Evolutionary conservation across 2,329 filamentous ascomycete genomes (phyloP).

Genomic region (Pseudogymnoascus pannorum): DNA sequence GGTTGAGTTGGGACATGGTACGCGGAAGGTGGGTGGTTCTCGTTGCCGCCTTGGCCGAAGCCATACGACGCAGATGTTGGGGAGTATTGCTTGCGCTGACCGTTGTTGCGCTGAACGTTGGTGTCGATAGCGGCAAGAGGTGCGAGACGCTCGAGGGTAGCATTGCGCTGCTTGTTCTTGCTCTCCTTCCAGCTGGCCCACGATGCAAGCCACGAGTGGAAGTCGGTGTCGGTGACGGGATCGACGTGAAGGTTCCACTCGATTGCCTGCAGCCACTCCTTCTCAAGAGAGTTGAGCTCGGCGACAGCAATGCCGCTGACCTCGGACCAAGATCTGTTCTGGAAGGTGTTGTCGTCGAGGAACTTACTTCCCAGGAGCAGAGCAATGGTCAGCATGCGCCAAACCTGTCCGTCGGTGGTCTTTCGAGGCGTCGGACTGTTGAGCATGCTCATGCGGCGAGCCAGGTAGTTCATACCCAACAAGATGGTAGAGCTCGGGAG

Average conservation of each 20-base stretch:
- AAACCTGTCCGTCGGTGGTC: conserved; percentile 50
- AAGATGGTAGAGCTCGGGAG: conserved; percentile 66
- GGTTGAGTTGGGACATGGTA: conserved; percentile 21
- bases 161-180: conserved; percentile 33
- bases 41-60: conserved; percentile 39
- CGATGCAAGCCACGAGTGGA: conserved; percentile 55
- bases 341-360: conserved; percentile 71
- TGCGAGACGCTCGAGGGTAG: conserved; percentile 34
- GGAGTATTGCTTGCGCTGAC: conserved; percentile 39
- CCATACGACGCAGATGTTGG: conserved; percentile 40
- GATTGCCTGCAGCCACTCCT: conserved; percentile 61
- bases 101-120: conserved; percentile 46
- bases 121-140: conserved; percentile 48
- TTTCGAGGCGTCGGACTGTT: conserved; percentile 35
- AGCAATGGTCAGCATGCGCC: conserved; percentile 61
- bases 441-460: conserved; percentile 54
- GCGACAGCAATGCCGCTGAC: conserved; percentile 64
- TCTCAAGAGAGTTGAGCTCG: conserved; percentile 61
- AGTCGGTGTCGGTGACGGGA: conserved; percentile 54
- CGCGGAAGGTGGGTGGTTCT: conserved; percentile 24
- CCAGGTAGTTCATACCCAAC: conserved; percentile 62
- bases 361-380: conserved; percentile 70
- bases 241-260: conserved; percentile 64
- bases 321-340: conserved; percentile 71
- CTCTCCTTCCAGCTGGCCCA: conserved; percentile 55